Evolutionary conservation across 2,329 filamentous ascomycete genomes (phyloP), one percentile per base, ranked within the genome.

Genomic region (Penicillium sp.): DNA sequence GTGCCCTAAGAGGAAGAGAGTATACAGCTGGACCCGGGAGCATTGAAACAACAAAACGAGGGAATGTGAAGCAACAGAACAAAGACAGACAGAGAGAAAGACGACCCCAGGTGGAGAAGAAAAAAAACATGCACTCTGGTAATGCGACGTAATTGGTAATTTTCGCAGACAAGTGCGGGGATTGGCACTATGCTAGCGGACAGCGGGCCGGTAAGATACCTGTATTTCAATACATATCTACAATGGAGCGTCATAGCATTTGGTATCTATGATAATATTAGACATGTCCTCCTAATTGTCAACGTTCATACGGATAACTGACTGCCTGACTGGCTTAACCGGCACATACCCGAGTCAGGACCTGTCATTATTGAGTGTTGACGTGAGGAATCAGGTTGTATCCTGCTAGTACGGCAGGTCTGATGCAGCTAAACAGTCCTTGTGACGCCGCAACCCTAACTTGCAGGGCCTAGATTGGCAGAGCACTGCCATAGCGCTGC

Each of bases 391-490:
- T 18, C 47, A 49, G 21, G 26, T 21, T 43, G 21, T 33, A 52
- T 43, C 23, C 38, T 40, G 12, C 12, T 47, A 40, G 5, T 6
- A 6, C 8, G 8, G 30, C 35, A 47, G 6, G 16, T 20, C n/a
- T n/a, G n/a, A 30, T 30, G 28, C 28, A 30, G 28, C 28, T 30
- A 30, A 24, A 5, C 20, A 47, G 52, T 47, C 43, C 52, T 40
- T 54, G 52, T 54, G 52, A 54, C 45, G 45, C 30, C 52, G 28
- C 52, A 47, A 38, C 45, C 52, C 43, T 54, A 47, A 28, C 30
- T 38, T 42, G 11, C 16, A 47, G 28, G 30, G 45, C 38, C 52
- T 54, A 47, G 52, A 54, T 33, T 16, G 8, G 28, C 14, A n/a
- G 5, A 18, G 14, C 35, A 33, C 28, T 33, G 28, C 28, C 28